Evolutionary conservation across 352 stramenopile genomes (phyloP).

Genomic region (Phytophthora pinifolia): DNA sequence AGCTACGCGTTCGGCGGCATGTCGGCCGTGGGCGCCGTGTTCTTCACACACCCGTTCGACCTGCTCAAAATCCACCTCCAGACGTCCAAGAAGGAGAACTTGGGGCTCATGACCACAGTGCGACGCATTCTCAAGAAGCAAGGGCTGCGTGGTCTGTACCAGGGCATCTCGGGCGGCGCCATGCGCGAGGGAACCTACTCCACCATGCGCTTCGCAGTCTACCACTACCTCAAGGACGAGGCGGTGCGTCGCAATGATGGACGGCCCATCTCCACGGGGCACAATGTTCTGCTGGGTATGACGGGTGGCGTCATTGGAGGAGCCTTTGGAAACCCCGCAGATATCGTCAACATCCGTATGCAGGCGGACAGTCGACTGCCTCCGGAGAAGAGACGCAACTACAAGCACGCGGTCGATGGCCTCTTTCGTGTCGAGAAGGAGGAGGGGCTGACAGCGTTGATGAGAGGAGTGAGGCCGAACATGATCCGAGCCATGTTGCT

Average conservation of each 20-base stretch:
- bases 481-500: constrained; percentile 86
- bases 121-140: constrained; percentile 63
- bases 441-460: constrained; percentile 58
- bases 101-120: constrained; percentile 52
- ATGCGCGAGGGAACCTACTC: constrained; percentile 87
- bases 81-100: constrained; percentile 74
- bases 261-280: constrained; percentile 58
- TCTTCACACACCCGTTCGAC: constrained; percentile 88
- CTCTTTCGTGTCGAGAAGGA: constrained; percentile 64
- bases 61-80: constrained; percentile 83
- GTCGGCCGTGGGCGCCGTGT: constrained; percentile 77
- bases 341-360: constrained; percentile 88
- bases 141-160: constrained; percentile 69
- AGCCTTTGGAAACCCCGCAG: constrained; percentile 68
- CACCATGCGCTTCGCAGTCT: constrained; percentile 82
- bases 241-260: constrained; percentile 65
- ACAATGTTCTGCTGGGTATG: constrained; percentile 78
- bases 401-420: constrained; percentile 79
- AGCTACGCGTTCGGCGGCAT: constrained; percentile 79
- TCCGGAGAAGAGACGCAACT: constrained; percentile 67
- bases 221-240: constrained; percentile 83
- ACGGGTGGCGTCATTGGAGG: constrained; percentile 65
- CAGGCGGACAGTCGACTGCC: constrained; percentile 74
- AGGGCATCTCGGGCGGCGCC: constrained; percentile 73
- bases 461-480: constrained; percentile 78